Base-by-base conservation (phyloP, 139 green algal genomes). In the Microglena sp. region DNA sequence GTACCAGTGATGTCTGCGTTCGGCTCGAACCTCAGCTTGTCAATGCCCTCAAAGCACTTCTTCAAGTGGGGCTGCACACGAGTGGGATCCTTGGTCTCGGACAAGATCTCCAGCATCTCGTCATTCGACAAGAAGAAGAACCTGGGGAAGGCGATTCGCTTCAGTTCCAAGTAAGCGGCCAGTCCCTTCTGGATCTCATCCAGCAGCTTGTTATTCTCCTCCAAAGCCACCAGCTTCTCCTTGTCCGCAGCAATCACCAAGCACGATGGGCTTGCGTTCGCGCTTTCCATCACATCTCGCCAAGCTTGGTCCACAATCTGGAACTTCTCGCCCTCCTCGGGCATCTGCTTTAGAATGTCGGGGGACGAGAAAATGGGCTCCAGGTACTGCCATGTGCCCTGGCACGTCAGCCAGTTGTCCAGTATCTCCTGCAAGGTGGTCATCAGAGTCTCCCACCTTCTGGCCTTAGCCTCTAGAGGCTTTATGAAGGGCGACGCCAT, bases 341-440 rank as follows among this genome's bases (percentile, higher is more conserved):
- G 87, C 84, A 94, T 89, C 77, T 95, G 88, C 64, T 88, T 86
- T 44, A 91, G 75, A 77, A 95, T 95, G 76, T 95, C 88, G 5
- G 84, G 81, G 4, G 74, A 84, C 53, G 40, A 72, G 73, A 95
- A 95, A 69, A 95, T 92, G 67, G 88, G 86, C 59, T 92, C 85
- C 64, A 95, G 72, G 78, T 95, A 95, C 76, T 89, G 84, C 88
- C 88, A 95, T 21, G 82, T 87, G 50, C 74, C 69, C 68, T 91
- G 84, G 68, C 85, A 90, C 18, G 72, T 66, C 24, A 91, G 78
- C 88, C 86, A 93, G 59, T 89, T 85, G 73, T 95, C 88, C 62
- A 95, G 60, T 22, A 40, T n/a, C 45, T 60, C 45, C 45, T 64
- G 62, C 44, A 90, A 69, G 33, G 66, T 72, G 8, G 76, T 74